Evolutionary conservation across 352 stramenopile genomes (phyloP).

Genomic region (Phytophthora fragariaefolia): DNA sequence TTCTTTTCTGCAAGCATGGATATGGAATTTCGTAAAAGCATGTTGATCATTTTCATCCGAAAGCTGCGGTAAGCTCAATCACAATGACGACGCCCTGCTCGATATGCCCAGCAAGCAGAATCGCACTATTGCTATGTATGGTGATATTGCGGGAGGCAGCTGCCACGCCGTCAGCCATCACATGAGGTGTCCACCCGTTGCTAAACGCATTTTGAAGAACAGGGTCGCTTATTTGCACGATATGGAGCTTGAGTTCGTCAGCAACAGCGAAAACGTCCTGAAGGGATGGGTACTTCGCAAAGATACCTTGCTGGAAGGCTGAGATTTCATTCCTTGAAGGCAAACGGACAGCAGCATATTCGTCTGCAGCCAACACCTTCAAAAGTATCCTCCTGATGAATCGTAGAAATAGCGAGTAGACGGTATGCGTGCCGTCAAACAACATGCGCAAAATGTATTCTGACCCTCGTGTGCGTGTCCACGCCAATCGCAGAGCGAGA

Average conservation of each 20-base stretch:
- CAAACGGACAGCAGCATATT: not conserved
- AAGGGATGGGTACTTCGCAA: not conserved
- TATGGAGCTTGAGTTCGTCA: not conserved
- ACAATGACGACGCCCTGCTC: too few relatives aligned
- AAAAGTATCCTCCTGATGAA: not conserved
- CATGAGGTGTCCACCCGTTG: not conserved
- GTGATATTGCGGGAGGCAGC: too few relatives aligned
- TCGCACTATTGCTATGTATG: too few relatives aligned
- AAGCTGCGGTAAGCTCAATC: too few relatives aligned
- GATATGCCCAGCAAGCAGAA: too few relatives aligned
- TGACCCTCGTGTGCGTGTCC: not conserved
- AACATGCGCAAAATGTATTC: not conserved
- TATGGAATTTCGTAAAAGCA: too few relatives aligned
- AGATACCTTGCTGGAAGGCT: not conserved
- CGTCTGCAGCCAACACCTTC: not conserved
- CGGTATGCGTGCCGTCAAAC: not conserved
- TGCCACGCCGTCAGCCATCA: too few relatives aligned
- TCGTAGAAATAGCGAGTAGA: not conserved
- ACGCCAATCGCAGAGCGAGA: not conserved
- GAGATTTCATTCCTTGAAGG: not conserved
- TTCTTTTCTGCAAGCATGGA: conserved; percentile 8
- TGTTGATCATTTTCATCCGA: too few relatives aligned
- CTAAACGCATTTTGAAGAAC: not conserved
- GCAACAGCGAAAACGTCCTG: not conserved
- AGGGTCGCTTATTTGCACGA: not conserved